Conservation (phyloP, 1,284 basidiomycete genomes). For the Polyporus tsugae region DNA sequence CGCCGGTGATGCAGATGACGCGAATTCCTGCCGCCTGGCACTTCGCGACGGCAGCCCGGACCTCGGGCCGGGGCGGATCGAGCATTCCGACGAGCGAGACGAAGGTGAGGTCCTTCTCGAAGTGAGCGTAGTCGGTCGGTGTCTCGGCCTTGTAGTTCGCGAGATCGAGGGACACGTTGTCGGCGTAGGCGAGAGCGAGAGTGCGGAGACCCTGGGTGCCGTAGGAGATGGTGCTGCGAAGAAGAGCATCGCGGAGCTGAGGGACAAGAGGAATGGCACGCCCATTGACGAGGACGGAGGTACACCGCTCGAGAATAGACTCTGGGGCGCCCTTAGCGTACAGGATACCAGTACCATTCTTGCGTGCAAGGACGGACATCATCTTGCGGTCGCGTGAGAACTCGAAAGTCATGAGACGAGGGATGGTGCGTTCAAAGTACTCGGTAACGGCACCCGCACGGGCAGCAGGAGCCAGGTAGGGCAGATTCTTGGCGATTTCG, state of each 20-base stretch:
- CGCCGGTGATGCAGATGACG: conserved; percentile 97
- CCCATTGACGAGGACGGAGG: conserved; percentile 74
- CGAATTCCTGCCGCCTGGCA: conserved; percentile 95
- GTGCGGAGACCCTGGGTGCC: conserved; percentile 88
- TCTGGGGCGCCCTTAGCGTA: conserved; percentile 98
- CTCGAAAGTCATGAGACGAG: conserved; percentile 92
- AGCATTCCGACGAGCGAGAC: conserved; percentile 98
- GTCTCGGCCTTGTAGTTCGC: conserved; percentile 84
- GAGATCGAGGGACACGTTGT: conserved; percentile 80
- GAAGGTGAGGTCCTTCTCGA: conserved; percentile 92
- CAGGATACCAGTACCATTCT: conserved; percentile 68
- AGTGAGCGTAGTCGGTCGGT: conserved; percentile 84
- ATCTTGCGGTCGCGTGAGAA: conserved; percentile 98
- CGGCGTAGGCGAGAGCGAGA: conserved; percentile 90
- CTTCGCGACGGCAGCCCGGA: conserved; percentile 85
- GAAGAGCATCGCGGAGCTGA: conserved; percentile 67
- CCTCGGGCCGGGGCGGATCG: conserved; percentile 97
- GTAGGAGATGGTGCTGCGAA: conserved; percentile 76
- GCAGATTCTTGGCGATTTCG: conserved; percentile 63
- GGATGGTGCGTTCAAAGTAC: conserved; percentile 77
- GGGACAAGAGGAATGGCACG: conserved; percentile 66
- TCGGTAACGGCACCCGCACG: conserved; percentile 89
- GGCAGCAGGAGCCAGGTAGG: conserved; percentile 61
- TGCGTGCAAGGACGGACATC: conserved; percentile 88
- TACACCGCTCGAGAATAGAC: conserved; percentile 91